Base-by-base conservation (phyloP, 441 rosid genomes). In the Populus hybrid region DNA sequence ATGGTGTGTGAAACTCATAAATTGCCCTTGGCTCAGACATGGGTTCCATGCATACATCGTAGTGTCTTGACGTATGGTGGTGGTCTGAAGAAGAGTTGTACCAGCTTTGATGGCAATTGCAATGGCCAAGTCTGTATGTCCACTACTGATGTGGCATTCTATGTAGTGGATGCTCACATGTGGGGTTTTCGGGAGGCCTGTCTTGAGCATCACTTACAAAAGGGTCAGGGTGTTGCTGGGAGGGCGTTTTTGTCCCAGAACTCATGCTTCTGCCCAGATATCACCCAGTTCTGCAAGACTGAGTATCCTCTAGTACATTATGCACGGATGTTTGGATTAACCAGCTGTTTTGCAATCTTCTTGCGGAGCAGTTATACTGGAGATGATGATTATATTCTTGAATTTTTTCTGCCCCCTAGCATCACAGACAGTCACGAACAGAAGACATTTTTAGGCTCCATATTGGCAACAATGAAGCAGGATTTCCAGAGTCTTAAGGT, bases 11-110 rank as follows among this genome's bases (percentile, higher is more conserved):
- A 95, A 85, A 88, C 91, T 10, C 89, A 92, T 82, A 93, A 92
- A 75, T 83, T 95, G 38, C 98, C 98, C 72, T 77, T 93, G 88
- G 99, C 99, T 78, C 98, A 93, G 87, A 95, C 99, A 30, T 95
- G 98, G 98, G 89, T 94, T 57, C 97, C 98, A n/a, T 95, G 99
- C 87, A 87, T 87, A 91, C 97, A 95, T 81, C 91, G 97, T 9
- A 90, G 88, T 70, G 94, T 92, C 79, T 84, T 95, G 34, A 89
- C 97, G 50, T 70, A 86, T 64, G 99, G 97, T 28, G 99, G 99
- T 68, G 98, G 98, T 78, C 81, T 91, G 21, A 92, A 89, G 94
- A 93, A 93, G 88, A 92, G 88, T 77, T 93, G 98, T 79, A 87
- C 89, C 21, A 91, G 98, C 83, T 87, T 93, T 32, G 98, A 95